Conservation (phyloP, 306 rosid species). For the Malus orientalis region DNA sequence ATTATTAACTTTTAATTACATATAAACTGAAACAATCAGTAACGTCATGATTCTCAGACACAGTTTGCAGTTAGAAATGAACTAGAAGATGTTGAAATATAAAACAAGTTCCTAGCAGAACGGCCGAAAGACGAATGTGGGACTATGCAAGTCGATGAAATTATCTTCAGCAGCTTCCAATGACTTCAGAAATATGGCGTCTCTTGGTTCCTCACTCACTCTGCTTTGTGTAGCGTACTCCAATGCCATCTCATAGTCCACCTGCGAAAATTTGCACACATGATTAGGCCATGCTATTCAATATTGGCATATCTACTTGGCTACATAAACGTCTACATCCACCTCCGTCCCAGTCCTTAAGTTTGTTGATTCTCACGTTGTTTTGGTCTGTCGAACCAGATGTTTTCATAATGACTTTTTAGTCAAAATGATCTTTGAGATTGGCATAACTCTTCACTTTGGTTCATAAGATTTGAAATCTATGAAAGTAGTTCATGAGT, state of each 20-base stretch:
- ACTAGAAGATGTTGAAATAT: not conserved
- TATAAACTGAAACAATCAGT: not conserved
- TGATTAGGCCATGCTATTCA: not conserved
- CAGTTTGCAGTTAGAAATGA: not conserved
- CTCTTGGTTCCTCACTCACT: slow-evolving; percentile 87
- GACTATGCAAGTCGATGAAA: slow-evolving; percentile 50
- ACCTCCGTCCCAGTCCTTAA: not conserved
- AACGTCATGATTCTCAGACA: not conserved
- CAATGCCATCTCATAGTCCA: slow-evolving; percentile 92
- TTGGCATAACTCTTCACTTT: too few relatives aligned
- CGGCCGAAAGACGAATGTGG: slow-evolving; percentile 66
- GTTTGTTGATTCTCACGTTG: not conserved
- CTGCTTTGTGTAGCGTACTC: slow-evolving; percentile 93
- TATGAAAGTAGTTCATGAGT: too few relatives aligned
- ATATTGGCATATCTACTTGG: not conserved
- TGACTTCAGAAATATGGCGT: slow-evolving; percentile 52
- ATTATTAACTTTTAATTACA: too few relatives aligned
- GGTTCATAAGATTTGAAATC: too few relatives aligned
- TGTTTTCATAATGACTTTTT: too few relatives aligned
- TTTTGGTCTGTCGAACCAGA: too few relatives aligned
- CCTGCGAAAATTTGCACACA: slow-evolving; percentile 37
- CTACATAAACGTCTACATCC: not conserved
- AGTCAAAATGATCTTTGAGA: too few relatives aligned
- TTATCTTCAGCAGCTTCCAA: slow-evolving; percentile 50
- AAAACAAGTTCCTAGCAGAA: slow-evolving; percentile 21